These are phyloP conservation scores for Colletotrichum gigasporum DNA, from an alignment of 2,329 filamentous ascomycete genomes.

Conservation along the genomic window DNA sequence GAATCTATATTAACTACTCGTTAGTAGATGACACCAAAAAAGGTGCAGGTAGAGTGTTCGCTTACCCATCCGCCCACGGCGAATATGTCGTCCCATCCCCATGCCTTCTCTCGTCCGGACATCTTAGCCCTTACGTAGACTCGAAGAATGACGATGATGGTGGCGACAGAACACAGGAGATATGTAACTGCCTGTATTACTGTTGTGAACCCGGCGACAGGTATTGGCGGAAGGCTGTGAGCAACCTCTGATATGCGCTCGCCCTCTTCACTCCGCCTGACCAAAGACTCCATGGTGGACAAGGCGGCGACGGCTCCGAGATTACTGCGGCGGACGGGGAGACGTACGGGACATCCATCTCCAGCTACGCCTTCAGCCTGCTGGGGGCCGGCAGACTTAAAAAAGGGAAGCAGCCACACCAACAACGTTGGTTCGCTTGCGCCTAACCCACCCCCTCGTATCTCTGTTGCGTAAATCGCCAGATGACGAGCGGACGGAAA, in stretches of 20 bases:
- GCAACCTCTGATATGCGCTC: background rate
- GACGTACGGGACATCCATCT: no score
- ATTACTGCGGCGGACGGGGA: no score
- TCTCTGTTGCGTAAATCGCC: no score
- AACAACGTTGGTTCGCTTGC: no score
- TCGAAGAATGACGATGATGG: background rate
- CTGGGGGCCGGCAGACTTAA: no score
- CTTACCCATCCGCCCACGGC: slow-evolving; percentile 26
- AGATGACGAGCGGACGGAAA: no score
- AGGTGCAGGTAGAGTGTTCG: slow-evolving; percentile 7
- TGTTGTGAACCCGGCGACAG: background rate
- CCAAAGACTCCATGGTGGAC: no score
- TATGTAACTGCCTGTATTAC: background rate
- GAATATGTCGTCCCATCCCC: slow-evolving; percentile 28
- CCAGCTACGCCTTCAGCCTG: no score
- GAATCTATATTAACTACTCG: background rate
- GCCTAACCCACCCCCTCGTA: no score
- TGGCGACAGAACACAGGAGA: background rate
- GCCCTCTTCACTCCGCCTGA: background rate
- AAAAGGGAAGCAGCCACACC: no score
- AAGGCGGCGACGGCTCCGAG: no score
- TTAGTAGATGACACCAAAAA: background rate
- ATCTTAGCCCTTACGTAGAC: slow-evolving; percentile 22
- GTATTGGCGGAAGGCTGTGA: background rate
- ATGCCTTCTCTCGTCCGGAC: background rate